A percentile compares a stretch with the other conserved stretches of the same genome.
Evolutionary conservation across 73 alveolate genomes (phyloP).

Genomic region (Loxodes magnus): DNA sequence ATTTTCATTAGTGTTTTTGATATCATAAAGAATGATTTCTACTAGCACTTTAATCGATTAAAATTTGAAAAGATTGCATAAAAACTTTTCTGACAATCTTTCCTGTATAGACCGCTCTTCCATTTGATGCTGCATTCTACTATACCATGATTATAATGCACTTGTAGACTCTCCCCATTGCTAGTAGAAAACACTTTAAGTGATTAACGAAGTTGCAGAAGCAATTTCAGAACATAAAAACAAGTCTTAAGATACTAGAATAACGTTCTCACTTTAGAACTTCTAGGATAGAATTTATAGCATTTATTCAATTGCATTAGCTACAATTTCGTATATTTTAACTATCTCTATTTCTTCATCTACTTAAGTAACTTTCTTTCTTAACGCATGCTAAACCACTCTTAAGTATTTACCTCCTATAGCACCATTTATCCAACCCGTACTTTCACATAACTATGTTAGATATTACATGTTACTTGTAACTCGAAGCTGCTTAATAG

Average conservation of each 20-base stretch:
- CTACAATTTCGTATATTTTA: conserved; percentile 17
- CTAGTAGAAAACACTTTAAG: neutral
- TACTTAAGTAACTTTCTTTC: neutral
- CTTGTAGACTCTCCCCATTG: conserved; percentile 9
- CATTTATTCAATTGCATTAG: conserved; percentile 26
- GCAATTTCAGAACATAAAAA: conserved; percentile 9
- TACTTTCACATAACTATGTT: conserved; percentile 62
- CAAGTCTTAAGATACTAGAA: conserved; percentile 21
- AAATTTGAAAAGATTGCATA: neutral
- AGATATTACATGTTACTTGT: conserved; percentile 32
- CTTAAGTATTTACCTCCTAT: conserved; percentile 69
- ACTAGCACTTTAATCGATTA: neutral
- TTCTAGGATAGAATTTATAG: conserved; percentile 16
- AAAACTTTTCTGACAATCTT: too few species aligned
- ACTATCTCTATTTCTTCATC: conserved; percentile 17
- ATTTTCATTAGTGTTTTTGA: neutral
- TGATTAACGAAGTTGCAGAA: neutral
- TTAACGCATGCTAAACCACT: conserved; percentile 33
- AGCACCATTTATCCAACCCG: conserved; percentile 69
- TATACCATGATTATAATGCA: conserved; percentile 5
- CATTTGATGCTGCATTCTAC: conserved; percentile 13
- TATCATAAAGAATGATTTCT: conserved; percentile 3
- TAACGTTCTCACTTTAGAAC: conserved; percentile 24
- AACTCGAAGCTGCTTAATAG: conserved; percentile 28
- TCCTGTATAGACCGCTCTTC: too few species aligned